phyloP scores from a whole-genome alignment of 2,329 filamentous ascomycete genomes.

The Metarhizium brunneum region DNA sequence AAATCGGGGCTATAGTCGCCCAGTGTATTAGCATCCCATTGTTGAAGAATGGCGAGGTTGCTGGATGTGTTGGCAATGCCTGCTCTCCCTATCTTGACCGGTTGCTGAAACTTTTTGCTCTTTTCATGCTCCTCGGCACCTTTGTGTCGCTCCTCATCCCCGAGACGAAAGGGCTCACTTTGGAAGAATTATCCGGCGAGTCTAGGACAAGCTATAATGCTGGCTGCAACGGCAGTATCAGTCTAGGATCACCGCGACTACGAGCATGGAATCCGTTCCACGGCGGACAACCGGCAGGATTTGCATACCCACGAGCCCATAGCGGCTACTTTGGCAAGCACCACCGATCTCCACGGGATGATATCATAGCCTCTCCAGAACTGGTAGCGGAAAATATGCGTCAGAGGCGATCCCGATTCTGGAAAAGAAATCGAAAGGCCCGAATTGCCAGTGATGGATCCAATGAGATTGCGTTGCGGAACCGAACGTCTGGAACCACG shows the following conservation, averaged over 20 bases:
- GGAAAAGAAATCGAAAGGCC: constrained; percentile 18
- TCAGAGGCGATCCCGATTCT: constrained; percentile 17
- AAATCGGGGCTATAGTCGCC: constrained; percentile 58
- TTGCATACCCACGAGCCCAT: constrained; percentile 32
- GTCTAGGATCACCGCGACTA: constrained; percentile 20
- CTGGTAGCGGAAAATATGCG: constrained; percentile 18
- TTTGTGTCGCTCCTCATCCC: constrained; percentile 64
- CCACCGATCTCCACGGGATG: constrained; percentile 23
- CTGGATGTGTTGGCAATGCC: constrained; percentile 35
- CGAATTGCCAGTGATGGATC: constrained; percentile 19
- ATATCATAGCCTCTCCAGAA: constrained; percentile 36
- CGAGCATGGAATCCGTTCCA: constrained; percentile 36
- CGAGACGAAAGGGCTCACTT: constrained; percentile 64
- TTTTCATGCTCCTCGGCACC: constrained; percentile 70
- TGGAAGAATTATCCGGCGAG: constrained; percentile 64
- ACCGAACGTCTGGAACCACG: constrained; percentile 4
- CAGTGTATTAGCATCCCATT: constrained; percentile 57
- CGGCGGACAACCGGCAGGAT: constrained; percentile 43
- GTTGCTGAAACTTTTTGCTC: constrained; percentile 67
- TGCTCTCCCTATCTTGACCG: constrained; percentile 57
- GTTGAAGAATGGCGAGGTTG: constrained; percentile 44
- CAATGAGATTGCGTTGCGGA: constrained; percentile 23
- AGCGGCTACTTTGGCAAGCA: constrained; percentile 15
- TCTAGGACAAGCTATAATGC: constrained; percentile 48
- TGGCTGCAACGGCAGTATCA: constrained; percentile 40